phyloP scores from a whole-genome alignment of 192 early-diverging fungal genomes.

The Podila minutissima region DNA sequence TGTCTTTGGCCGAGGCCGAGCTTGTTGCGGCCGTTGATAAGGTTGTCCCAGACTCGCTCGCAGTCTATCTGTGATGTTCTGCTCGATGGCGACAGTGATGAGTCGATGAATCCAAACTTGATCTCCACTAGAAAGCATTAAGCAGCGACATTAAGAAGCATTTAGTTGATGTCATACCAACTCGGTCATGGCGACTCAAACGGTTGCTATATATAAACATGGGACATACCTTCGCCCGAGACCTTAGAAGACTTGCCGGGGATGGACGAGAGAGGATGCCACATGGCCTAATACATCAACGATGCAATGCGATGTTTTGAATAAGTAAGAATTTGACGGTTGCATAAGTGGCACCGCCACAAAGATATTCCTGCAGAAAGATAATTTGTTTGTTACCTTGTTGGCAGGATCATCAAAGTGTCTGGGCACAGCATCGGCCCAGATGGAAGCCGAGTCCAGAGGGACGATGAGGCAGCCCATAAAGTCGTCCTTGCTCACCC shows the following conservation, averaged over 20 bases:
- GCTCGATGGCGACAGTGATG: conserved; percentile 11
- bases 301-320: no score
- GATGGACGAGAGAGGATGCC: conserved; percentile 36
- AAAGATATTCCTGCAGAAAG: no score
- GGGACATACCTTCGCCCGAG: conserved; percentile 39
- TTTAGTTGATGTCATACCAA: background rate
- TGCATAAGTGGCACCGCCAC: background rate
- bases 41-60: conserved; percentile 14
- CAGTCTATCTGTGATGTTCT: conserved; percentile 21
- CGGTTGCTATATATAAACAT: background rate
- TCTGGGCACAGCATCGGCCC: conserved; percentile 51
- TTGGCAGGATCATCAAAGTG: conserved; percentile 64
- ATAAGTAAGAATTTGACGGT: background rate
- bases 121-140: conserved; percentile 20
- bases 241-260: conserved; percentile 33
- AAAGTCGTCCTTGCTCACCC: conserved; percentile 67
- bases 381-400: conserved; percentile 31
- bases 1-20: conserved; percentile 24
- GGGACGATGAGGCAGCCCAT: conserved; percentile 71
- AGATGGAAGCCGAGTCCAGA: conserved; percentile 59
- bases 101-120: conserved; percentile 45
- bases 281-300: conserved; percentile 42
- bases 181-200: no score
- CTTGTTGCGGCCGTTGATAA: conserved; percentile 14
- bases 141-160: background rate